A percentile compares a stretch with the other conserved stretches of the same genome.
phyloP scores from a whole-genome alignment of 1,284 basidiomycete species.

The Pseudozyma pruni region DNA sequence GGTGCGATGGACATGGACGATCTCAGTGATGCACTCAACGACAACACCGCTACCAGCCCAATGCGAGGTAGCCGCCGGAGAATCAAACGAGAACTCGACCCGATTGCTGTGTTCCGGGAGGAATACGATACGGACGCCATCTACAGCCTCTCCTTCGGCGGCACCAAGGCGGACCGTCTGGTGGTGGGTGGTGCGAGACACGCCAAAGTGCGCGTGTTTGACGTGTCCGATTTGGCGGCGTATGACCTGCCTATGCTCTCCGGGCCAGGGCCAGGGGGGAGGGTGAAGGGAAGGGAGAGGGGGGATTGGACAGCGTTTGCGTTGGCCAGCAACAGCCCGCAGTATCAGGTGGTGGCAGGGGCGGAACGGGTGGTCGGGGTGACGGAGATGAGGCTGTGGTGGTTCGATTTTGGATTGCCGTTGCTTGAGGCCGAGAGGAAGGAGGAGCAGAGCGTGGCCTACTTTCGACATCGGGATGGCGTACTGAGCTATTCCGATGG shows the following conservation, averaged over 20 bases:
- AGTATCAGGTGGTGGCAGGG: slow-evolving; percentile 19
- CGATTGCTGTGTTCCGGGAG: slow-evolving; percentile 22
- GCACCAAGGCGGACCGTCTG: slow-evolving; percentile 7
- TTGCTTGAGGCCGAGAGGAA: neutral
- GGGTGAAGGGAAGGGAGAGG: neutral
- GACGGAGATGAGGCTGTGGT: slow-evolving; percentile 37
- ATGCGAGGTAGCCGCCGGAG: neutral
- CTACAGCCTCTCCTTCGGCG: slow-evolving; percentile 41
- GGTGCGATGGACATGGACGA: neutral
- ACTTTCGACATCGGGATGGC: slow-evolving; percentile 14
- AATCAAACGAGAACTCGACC: slow-evolving; percentile 9
- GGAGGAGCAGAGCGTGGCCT: slow-evolving; percentile 11
- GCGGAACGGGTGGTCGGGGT: slow-evolving; percentile 28
- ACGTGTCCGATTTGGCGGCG: slow-evolving; percentile 7
- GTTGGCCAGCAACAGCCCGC: slow-evolving; percentile 17
- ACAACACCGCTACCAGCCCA: too few relatives aligned
- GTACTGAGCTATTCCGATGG: slow-evolving; percentile 10
- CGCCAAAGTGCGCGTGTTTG: slow-evolving; percentile 26
- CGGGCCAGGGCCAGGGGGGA: too few relatives aligned
- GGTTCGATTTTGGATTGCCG: slow-evolving; percentile 31
- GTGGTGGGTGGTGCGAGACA: slow-evolving; percentile 28
- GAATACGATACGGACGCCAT: slow-evolving; percentile 30
- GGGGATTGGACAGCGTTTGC: slow-evolving; percentile 41
- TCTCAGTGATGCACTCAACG: neutral
- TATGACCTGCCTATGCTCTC: slow-evolving; percentile 19